Base-by-base conservation (phyloP, 202 grass and related monocot genomes). In the Carex arenaria region DNA sequence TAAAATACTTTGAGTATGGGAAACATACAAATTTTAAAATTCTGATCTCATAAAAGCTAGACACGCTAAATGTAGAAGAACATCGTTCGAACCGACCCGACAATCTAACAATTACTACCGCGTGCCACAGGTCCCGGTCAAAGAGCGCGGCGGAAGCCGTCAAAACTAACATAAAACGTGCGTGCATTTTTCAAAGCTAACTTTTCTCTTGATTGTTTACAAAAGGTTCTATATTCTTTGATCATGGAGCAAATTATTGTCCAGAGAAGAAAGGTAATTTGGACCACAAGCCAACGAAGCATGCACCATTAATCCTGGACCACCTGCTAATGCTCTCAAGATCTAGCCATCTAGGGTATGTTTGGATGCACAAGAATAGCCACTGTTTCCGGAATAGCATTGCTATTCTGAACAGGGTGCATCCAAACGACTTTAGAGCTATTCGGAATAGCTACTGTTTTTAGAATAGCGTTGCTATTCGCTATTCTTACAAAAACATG, bases 181-280 rank as follows among this genome's bases (percentile, higher is more conserved):
- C 7, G 43, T 69, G 34, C 34, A 69, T 45, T 45, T 70, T 70
- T 22, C 4, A 70, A 67, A 12, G 70, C 22, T 26, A 73, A 73
- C 45, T 52, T 53, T 30, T 73, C 45, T 22, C 40, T 28, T 73
- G 70, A 73, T 73, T 70, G 70, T 53, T 73, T 73, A 28, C 70
- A 53, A 15, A 70, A 70, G 42, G 45, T 73, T 73, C 70, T 45
- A 26, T 73, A 73, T 52, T 73, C 20, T 22, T 30, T 73, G 70
- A 73, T 73, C 70, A 73, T 73, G 70, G 70, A 53, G 70, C 12
- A 73, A 28, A 73, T 53, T 52, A 73, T 73, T 73, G 45, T 70
- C 9, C 11, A 52, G 70, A 28, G 26, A 20, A 52, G 17, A 73
- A 70, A 67, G 70, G 70, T 53, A 49, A 52, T 52, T 53, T 51